phyloP scores from a whole-genome alignment of 202 grass and related monocot genomes.

The Zoysia matrella region DNA sequence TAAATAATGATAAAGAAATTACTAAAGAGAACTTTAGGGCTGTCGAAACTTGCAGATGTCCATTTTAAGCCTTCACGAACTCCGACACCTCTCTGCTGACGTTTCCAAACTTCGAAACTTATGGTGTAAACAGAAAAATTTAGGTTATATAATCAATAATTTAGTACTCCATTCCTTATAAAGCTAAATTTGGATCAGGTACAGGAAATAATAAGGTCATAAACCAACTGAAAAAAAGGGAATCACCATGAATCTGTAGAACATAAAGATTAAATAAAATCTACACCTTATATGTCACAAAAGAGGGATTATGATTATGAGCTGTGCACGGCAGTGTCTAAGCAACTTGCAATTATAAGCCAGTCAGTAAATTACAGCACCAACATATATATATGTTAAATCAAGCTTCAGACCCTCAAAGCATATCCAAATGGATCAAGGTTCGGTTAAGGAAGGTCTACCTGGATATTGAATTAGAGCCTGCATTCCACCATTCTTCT shows the following conservation, averaged over 20 bases:
- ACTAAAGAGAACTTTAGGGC: constrained; percentile 62
- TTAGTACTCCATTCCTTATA: not conserved
- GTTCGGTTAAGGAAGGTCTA: constrained; percentile 38
- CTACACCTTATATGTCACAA: not conserved
- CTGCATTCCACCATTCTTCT: constrained; percentile 89
- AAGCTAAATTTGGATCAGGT: not conserved
- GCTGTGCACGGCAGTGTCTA: not conserved
- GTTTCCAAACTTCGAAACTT: constrained; percentile 61
- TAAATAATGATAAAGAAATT: constrained; percentile 64
- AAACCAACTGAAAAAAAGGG: not conserved
- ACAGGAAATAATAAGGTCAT: not conserved
- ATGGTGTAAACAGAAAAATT: constrained; percentile 39
- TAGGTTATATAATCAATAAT: constrained; percentile 37
- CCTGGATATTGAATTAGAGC: constrained; percentile 92
- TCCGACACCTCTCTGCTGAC: constrained; percentile 57
- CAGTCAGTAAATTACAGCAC: constrained; percentile 23
- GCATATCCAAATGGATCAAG: constrained; percentile 20
- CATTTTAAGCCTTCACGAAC: constrained; percentile 64
- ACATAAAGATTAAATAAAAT: not conserved
- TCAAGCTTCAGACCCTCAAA: constrained; percentile 3
- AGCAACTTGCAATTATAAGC: constrained; percentile 25
- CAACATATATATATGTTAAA: constrained; percentile 14
- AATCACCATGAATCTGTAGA: not conserved
- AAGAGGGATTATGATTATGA: constrained; percentile 4
- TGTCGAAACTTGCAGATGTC: constrained; percentile 59